A percentile compares a stretch with the other conserved stretches of the same genome.
These are phyloP conservation scores for Coemansia sp. DNA, from an alignment of 192 early-diverging fungal genomes.

Conservation along the genomic window DNA sequence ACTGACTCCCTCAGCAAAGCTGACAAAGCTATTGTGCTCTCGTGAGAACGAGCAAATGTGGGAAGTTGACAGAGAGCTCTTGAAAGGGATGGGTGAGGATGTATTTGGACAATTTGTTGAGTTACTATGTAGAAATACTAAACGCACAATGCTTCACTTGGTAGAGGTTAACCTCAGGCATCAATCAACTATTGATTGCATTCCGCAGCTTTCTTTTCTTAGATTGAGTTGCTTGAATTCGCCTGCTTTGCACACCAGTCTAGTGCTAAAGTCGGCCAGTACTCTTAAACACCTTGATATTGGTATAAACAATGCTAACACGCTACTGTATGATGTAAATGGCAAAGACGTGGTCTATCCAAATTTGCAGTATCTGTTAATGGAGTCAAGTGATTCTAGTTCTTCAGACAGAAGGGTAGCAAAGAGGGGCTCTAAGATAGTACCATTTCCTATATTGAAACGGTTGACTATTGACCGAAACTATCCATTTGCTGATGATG, in stretches of 20 bases:
- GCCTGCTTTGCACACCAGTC: not conserved
- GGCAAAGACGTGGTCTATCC: not conserved
- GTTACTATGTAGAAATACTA: not conserved
- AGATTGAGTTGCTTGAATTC: not conserved
- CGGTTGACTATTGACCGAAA: not conserved
- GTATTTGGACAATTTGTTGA: not conserved
- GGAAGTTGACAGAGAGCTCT: no score
- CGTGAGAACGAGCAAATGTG: no score
- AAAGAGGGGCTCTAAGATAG: not conserved
- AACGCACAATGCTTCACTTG: not conserved
- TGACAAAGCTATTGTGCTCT: no score
- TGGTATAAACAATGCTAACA: not conserved
- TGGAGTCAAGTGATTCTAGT: not conserved
- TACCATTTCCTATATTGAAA: not conserved
- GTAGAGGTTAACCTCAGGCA: not conserved
- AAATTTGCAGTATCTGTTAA: constrained; percentile 2
- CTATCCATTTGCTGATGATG: constrained; percentile 14
- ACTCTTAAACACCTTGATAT: not conserved
- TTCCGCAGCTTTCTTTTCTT: not conserved
- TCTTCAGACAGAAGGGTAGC: no score
- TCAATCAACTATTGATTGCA: not conserved
- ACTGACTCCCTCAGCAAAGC: not conserved
- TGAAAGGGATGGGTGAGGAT: not conserved
- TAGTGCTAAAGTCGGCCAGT: not conserved
- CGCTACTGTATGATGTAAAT: not conserved